Evolutionary conservation across 768 basidiomycete genomes (phyloP), one percentile per base, ranked within the genome.

Genomic region (Serpula lacrymans): DNA sequence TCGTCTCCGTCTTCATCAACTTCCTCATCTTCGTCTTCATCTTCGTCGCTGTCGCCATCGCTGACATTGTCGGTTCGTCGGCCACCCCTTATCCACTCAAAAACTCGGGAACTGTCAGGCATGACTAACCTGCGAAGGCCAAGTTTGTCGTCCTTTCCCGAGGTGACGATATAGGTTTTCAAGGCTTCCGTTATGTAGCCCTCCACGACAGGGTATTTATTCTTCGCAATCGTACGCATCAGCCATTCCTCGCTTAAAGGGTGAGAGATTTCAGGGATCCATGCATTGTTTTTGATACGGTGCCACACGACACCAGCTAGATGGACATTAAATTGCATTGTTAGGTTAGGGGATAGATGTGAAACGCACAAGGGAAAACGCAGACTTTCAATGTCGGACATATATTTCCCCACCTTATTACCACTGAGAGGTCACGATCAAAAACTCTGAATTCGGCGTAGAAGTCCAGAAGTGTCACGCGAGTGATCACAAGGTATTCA

Each of bases 251-350:
- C 10, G 7, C 40, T 39, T 18, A 20, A 17, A 20, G n/a, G 28
- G 18, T 30, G 40, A n/a, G 18, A 29, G 13, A 43, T 28, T 20
- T 44, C 43, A 10, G 43, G 43, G 30, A 31, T 22, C 41, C 43
- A 44, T 33, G 31, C 41, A 13, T 42, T 21, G 13, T 41, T 31
- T 23, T 32, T 18, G 5, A 44, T 21, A 44, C 43, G 41, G 41
- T 43, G 38, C 43, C 41, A 44, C 16, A 34, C 30, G 1, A 33
- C 22, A 18, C 43, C 43, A 21, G 41, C 43, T 44, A 30, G 4
- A 13, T 40, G 14, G 25, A 20, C 18, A 37, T 17, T n/a, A 13
- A 17, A n/a, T 16, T n/a, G 16, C 14, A 25, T 22, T 3, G n/a
- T 9, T 18, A 24, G 26, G 1, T 18, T n/a, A 17, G 29, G 17